Evolutionary conservation across 1,284 basidiomycete species (phyloP), one percentile per base, ranked within the genome.

Genomic region (Fomitiporia mediterranea): DNA sequence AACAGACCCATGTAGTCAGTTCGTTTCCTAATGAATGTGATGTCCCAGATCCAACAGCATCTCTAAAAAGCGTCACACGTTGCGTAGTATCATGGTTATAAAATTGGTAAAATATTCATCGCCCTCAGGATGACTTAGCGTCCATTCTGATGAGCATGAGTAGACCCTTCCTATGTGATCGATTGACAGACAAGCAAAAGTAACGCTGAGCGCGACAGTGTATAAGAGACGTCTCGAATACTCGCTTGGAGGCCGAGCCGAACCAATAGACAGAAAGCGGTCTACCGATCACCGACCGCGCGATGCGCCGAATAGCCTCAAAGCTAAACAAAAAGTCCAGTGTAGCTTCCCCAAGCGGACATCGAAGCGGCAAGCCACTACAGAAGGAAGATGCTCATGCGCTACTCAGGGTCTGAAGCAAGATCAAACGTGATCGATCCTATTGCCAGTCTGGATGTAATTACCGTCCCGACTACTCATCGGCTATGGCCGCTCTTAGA

Each of bases 281-380:
- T n/a, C n/a, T n/a, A 40, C 25, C 50, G 42, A 17, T 25, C 37
- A 40, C 3, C 23, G 30, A 30, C 25, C 11, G 32, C 32, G 32
- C 3, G 44, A 46, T 13, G 39, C 23, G 40, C 51, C 51, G 51
- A 53, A 53, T 19, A 53, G 35, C n/a, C 39, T 42, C 39, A 17
- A 32, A 39, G 40, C 51, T 53, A 53, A n/a, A 34, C 25, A 17
- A 13, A 23, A 15, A 6, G 40, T 32, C 35, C 25, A 43, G 28
- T 17, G 40, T 28, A 53, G 27, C 15, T 51, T n/a, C 46, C 39
- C 39, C 39, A 32, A 34, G 39, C 28, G 25, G 40, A 13, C 27
- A 21, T 21, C 3, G 27, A n/a, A 17, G 11, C n/a, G 2, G 37
- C n/a, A 13, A 17, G 17, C 6, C 11, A n/a, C 38, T 8, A 39